Percentiles rank a stretch among this genome's conserved stretches.
Evolutionary conservation across 495 filamentous ascomycete genomes (phyloP).

Genomic region (Letharia lupina): DNA sequence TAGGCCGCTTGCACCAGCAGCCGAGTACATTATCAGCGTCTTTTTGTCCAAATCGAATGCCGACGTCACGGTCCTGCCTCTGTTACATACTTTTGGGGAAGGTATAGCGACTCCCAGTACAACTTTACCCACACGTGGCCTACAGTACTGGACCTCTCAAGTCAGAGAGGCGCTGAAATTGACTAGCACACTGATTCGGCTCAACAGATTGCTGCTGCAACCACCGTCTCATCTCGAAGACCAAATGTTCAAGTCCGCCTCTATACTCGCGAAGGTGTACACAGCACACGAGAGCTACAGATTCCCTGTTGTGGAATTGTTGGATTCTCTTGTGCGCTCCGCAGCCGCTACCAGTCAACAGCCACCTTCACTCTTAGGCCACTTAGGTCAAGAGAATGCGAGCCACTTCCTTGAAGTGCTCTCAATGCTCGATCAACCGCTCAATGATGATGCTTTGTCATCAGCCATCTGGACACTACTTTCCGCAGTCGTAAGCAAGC

Average conservation of each 20-base stretch:
- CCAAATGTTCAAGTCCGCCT: conserved; percentile 69
- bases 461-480: conserved; percentile 75
- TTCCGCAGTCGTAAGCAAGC: conserved; percentile 76
- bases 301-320: conserved; percentile 53
- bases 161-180: conserved; percentile 57
- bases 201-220: conserved; percentile 54
- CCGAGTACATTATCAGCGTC: conserved; percentile 64
- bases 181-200: conserved; percentile 56
- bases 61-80: conserved; percentile 66
- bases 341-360: conserved; percentile 55
- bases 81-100: conserved; percentile 60
- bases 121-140: conserved; percentile 52
- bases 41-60: conserved; percentile 62
- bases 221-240: conserved; percentile 59
- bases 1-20: conserved; percentile 56
- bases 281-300: conserved; percentile 61
- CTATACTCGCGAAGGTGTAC: conserved; percentile 68
- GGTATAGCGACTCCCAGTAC: conserved; percentile 57
- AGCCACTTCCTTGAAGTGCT: conserved; percentile 75
- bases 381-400: conserved; percentile 71
- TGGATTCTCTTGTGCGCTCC: conserved; percentile 65
- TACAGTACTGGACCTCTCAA: conserved; percentile 51
- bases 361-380: conserved; percentile 81
- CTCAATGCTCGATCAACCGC: conserved; percentile 67
- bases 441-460: conserved; percentile 51